A percentile compares a stretch with the other conserved stretches of the same genome.
Conservation (phyloP, 139 green algal species). For the Gonium pectorale region DNA sequence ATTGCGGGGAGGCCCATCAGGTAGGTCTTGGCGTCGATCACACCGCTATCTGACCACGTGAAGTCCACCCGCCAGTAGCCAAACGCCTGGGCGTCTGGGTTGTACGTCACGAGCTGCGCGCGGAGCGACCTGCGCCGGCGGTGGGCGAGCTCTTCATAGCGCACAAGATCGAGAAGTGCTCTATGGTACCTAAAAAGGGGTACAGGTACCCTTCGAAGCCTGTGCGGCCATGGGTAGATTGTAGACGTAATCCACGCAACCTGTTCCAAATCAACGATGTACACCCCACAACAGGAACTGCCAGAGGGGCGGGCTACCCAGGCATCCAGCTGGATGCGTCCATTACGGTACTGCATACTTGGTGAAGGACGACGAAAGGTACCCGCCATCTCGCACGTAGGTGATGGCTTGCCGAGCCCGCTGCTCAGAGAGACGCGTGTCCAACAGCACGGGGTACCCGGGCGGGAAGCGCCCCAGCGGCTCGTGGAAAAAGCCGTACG, state of each 20-base stretch:
- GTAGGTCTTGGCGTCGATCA: constrained; percentile 16
- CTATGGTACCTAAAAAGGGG: too few relatives aligned
- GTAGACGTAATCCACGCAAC: too few relatives aligned
- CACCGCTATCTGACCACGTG: constrained; percentile 34
- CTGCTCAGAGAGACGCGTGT: constrained; percentile 24
- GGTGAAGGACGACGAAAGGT: constrained; percentile 36
- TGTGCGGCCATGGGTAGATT: too few relatives aligned
- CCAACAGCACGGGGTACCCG: constrained; percentile 51
- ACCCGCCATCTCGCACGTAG: constrained; percentile 42
- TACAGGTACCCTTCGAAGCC: too few relatives aligned
- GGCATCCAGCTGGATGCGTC: too few relatives aligned
- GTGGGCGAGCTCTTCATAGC: too few relatives aligned
- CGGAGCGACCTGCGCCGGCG: constrained; percentile 6
- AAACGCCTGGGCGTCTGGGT: constrained; percentile 38
- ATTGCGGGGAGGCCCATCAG: constrained; percentile 41
- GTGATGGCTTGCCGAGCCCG: constrained; percentile 29
- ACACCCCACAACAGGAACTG: too few relatives aligned
- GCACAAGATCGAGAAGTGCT: too few relatives aligned
- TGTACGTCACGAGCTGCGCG: constrained; percentile 44
- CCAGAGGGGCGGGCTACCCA: too few relatives aligned
- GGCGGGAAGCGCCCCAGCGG: constrained; percentile 19
- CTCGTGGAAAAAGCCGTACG: constrained; percentile 48
- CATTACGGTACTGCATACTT: too few relatives aligned
- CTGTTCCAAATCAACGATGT: too few relatives aligned
- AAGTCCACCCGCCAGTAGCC: constrained; percentile 42